These are phyloP conservation scores for Skeletonema costatum DNA, from an alignment of 108 stramenopile genomes.

Conservation along the genomic window DNA sequence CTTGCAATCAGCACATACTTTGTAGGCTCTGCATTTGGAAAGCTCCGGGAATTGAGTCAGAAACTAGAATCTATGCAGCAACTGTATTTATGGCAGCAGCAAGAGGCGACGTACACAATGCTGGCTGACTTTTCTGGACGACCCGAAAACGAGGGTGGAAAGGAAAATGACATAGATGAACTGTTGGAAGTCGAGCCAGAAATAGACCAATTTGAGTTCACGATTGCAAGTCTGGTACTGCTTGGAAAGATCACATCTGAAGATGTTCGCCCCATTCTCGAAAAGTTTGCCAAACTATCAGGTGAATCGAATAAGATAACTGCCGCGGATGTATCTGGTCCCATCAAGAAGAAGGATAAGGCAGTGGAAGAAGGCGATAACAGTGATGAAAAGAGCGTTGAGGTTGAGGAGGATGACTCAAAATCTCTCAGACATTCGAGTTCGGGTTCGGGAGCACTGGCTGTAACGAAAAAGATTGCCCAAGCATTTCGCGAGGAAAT, in stretches of 20 bases:
- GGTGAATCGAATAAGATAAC: constrained; percentile 34
- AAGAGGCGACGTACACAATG: constrained; percentile 37
- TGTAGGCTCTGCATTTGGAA: constrained; percentile 46
- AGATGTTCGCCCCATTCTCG: constrained; percentile 57
- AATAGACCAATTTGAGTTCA: constrained; percentile 62
- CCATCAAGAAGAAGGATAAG: constrained; percentile 13
- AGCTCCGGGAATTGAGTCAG: constrained; percentile 24
- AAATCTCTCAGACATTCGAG: not conserved
- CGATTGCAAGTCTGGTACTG: constrained; percentile 54
- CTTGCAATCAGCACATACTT: constrained; percentile 51
- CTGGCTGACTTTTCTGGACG: constrained; percentile 24
- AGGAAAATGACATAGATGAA: not conserved
- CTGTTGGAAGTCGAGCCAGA: constrained; percentile 10
- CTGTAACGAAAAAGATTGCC: constrained; percentile 19
- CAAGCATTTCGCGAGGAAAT: constrained; percentile 24
- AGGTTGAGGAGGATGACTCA: not conserved
- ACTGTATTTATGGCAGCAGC: constrained; percentile 55
- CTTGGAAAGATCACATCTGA: constrained; percentile 45
- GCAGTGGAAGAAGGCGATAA: not conserved
- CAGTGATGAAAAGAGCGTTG: not conserved
- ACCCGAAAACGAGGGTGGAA: not conserved
- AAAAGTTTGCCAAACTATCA: constrained; percentile 56
- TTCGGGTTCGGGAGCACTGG: not conserved
- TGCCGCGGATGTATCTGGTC: constrained; percentile 22
- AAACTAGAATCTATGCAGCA: constrained; percentile 34